Evolutionary conservation across 495 filamentous ascomycete genomes (phyloP), one percentile per base, ranked within the genome.

Genomic region (Podospora tetraspora): DNA sequence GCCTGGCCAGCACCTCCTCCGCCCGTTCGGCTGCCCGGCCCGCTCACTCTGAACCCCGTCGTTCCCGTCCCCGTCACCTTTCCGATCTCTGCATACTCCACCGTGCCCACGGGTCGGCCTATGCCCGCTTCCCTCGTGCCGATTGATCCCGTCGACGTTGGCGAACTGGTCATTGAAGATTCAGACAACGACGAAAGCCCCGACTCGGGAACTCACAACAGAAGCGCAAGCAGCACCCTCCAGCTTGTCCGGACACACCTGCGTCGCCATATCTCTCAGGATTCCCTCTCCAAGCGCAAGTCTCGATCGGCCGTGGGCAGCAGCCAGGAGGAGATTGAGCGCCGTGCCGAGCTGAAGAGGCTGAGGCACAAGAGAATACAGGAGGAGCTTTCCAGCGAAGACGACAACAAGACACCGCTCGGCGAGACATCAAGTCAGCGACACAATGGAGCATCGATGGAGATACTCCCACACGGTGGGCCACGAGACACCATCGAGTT

Each of bases 291-390:
- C 6, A 76, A 72, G 65, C 71, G 78, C n/a, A 78, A 75, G 34
- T 78, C 79, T 7, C 75, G 76, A 27, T 76, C 79, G 10, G 79
- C 78, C 30, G 76, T 82, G 2, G 81, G 82, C 21, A 77, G 73
- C 32, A 82, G 77, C 52, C 77, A 82, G n/a, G 82, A 83, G 66
- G 83, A 83, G 68, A 67, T 83, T 57, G 81, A 81, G 59, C 77
- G 84, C 7, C 78, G 84, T 63, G 83, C 81, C 34, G 84, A 86
- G 68, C 67, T 86, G 62, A 82, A 79, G 70, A 77, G 83, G 59
- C 71, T 85, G 16, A 79, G 82, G 76, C 79, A 82, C 63, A 80
- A 82, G 67, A 77, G 84, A 66, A 85, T 86, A 24, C 81, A 83
- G 63, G 82, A 85, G 57, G 84, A 86, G 64, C 72, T 86, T 32